These are phyloP conservation scores for Calonectria pauciramosa DNA, from an alignment of 2,329 filamentous ascomycete genomes.

Conservation along the genomic window DNA sequence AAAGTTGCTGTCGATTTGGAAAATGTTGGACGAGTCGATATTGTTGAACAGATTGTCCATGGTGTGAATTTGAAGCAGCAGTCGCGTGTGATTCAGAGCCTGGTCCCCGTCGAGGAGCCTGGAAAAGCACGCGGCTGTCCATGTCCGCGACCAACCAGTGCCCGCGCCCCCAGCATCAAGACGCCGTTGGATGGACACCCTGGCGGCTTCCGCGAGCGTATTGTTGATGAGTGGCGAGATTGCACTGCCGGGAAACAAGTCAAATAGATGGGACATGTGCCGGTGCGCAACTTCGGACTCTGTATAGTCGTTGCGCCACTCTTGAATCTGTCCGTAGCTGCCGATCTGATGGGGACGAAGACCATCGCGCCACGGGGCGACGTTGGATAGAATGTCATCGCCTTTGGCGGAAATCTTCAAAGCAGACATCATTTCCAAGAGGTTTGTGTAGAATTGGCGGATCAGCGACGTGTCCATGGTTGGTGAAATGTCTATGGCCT, in stretches of 20 bases:
- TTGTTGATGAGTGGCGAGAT: not conserved
- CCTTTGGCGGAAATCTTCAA: not conserved
- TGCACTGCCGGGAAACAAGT: not conserved
- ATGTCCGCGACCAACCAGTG: not conserved
- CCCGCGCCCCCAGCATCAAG: not conserved
- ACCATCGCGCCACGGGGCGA: not conserved
- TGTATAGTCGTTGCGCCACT: not conserved
- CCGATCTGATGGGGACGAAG: not conserved
- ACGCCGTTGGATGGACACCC: not conserved
- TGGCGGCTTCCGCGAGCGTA: not conserved
- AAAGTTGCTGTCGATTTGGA: constrained; percentile 1
- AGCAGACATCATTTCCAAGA: not conserved
- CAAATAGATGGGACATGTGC: not conserved
- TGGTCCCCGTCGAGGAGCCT: not conserved
- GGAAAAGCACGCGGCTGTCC: not conserved
- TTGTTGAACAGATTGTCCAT: not conserved
- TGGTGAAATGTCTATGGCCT: not conserved
- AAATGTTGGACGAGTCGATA: not conserved
- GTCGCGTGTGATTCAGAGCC: not conserved
- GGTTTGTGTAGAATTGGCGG: not conserved
- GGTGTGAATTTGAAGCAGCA: not conserved
- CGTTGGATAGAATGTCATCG: not conserved
- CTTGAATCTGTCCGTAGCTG: not conserved
- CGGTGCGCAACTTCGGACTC: not conserved
- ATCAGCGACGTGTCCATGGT: not conserved